Evolutionary conservation across 805 yeast genomes (phyloP).

Genomic region (Starmerella geochares): DNA sequence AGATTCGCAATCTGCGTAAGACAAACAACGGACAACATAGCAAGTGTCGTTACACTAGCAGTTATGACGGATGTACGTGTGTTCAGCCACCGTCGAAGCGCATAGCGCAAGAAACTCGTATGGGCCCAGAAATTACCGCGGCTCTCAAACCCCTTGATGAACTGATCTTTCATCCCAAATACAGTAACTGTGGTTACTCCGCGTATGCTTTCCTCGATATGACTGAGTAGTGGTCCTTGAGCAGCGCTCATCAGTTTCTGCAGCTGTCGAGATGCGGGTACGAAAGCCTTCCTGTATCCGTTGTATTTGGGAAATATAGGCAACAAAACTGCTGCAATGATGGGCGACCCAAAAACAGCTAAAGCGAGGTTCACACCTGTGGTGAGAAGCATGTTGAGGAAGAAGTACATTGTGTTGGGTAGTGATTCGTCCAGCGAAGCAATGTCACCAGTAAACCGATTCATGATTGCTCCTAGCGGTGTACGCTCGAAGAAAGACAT

Average conservation of each 20-base stretch:
- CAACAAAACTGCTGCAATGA: constrained; percentile 53
- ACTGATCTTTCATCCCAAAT: constrained; percentile 48
- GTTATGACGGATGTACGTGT: constrained; percentile 88
- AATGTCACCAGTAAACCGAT: constrained; percentile 81
- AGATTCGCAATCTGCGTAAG: constrained; percentile 47
- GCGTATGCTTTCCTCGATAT: constrained; percentile 59
- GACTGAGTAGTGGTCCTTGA: constrained; percentile 62
- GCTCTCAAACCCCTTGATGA: constrained; percentile 37
- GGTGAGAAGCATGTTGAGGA: constrained; percentile 30
- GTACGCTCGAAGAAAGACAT: constrained; percentile 92
- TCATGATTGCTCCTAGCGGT: constrained; percentile 81
- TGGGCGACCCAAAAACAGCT: constrained; percentile 71
- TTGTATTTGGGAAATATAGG: constrained; percentile 53
- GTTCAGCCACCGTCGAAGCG: constrained; percentile 45
- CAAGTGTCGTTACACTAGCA: constrained; percentile 63
- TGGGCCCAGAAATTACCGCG: constrained; percentile 28
- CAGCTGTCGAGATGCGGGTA: constrained; percentile 56
- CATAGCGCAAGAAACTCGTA: constrained; percentile 58
- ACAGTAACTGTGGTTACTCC: constrained; percentile 67
- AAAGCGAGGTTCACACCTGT: constrained; percentile 39
- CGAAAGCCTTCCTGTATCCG: constrained; percentile 52
- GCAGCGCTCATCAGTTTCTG: constrained; percentile 55
- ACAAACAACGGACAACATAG: constrained; percentile 62
- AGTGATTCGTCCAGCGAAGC: constrained; percentile 69
- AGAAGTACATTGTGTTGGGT: constrained; percentile 30